A percentile compares a stretch with the other conserved stretches of the same genome.
Evolutionary conservation across 2,329 filamentous ascomycete species (phyloP).

Genomic region (Microascus cirrosus): DNA sequence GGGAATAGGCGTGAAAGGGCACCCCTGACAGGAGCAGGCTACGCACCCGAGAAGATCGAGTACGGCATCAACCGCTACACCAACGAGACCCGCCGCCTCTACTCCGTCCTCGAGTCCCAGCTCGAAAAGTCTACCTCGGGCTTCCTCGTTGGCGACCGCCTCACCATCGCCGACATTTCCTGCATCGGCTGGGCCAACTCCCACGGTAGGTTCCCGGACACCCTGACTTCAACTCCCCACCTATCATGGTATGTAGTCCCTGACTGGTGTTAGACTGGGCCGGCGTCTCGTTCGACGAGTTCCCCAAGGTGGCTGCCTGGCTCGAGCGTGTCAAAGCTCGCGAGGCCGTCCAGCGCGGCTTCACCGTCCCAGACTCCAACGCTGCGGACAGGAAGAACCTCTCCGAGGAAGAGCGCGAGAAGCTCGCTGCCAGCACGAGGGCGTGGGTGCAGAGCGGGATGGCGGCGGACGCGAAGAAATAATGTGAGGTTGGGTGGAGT

Average conservation of each 20-base stretch:
- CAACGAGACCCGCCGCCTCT: conserved; percentile 76
- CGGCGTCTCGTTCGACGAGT: conserved; percentile 54
- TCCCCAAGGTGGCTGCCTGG: conserved; percentile 69
- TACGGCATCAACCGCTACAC: conserved; percentile 75
- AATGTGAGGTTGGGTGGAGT: not conserved
- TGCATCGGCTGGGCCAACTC: conserved; percentile 67
- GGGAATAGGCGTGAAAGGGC: not conserved
- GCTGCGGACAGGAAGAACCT: conserved; percentile 21
- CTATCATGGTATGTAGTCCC: not conserved
- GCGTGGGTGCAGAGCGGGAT: conserved; percentile 60
- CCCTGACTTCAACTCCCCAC: not conserved
- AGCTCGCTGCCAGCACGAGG: conserved; percentile 37
- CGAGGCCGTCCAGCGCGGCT: conserved; percentile 63
- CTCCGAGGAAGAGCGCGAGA: conserved; percentile 43
- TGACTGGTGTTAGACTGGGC: conserved; percentile 21
- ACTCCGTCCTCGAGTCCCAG: conserved; percentile 64
- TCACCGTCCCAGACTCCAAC: conserved; percentile 60
- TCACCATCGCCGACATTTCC: conserved; percentile 69
- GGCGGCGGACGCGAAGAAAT: conserved; percentile 49
- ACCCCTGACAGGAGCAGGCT: conserved; percentile 32
- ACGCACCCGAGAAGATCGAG: conserved; percentile 70
- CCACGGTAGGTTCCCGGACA: conserved; percentile 23
- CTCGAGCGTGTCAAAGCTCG: conserved; percentile 58
- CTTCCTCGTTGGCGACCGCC: conserved; percentile 55
- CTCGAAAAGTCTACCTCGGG: conserved; percentile 45